Conservation (phyloP, 2,329 filamentous ascomycete species). For the Fulvia fulva region DNA sequence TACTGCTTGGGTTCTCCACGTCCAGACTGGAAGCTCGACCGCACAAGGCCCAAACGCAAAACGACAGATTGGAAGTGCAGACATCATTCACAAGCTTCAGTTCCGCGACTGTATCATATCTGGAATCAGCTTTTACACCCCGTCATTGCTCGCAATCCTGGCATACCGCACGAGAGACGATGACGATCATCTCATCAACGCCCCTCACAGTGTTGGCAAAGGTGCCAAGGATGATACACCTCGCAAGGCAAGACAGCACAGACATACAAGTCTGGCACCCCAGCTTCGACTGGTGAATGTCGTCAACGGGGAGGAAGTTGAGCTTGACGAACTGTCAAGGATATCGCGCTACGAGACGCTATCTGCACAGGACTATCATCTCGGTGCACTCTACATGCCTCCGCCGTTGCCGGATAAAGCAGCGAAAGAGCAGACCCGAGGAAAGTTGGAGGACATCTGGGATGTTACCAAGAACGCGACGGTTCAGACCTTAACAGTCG, state of each 20-base stretch:
- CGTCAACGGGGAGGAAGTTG: constrained; percentile 73
- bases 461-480: constrained; percentile 53
- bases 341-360: constrained; percentile 84
- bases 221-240: constrained; percentile 50
- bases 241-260: constrained; percentile 62
- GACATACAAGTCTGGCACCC: constrained; percentile 76
- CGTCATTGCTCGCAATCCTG: constrained; percentile 83
- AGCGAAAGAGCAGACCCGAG: constrained; percentile 53
- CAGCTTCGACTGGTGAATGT: constrained; percentile 90
- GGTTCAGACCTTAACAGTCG: constrained; percentile 35
- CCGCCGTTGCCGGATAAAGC: constrained; percentile 59
- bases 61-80: constrained; percentile 71
- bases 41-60: constrained; percentile 63
- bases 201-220: constrained; percentile 2
- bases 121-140: constrained; percentile 93
- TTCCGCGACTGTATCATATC: constrained; percentile 94
- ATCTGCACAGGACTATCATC: constrained; percentile 85
- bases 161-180: constrained; percentile 78
- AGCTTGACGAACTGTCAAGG: constrained; percentile 73
- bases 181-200: constrained; percentile 54
- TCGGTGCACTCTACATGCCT: constrained; percentile 75
- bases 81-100: constrained; percentile 88
- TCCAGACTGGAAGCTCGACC: constrained; percentile 66
- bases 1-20: constrained; percentile 91
- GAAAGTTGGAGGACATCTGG: constrained; percentile 82